A percentile compares a stretch with the other conserved stretches of the same genome.
phyloP scores from a whole-genome alignment of 371 early-diverging fungal species.

The Actinomortierella wolfii region DNA sequence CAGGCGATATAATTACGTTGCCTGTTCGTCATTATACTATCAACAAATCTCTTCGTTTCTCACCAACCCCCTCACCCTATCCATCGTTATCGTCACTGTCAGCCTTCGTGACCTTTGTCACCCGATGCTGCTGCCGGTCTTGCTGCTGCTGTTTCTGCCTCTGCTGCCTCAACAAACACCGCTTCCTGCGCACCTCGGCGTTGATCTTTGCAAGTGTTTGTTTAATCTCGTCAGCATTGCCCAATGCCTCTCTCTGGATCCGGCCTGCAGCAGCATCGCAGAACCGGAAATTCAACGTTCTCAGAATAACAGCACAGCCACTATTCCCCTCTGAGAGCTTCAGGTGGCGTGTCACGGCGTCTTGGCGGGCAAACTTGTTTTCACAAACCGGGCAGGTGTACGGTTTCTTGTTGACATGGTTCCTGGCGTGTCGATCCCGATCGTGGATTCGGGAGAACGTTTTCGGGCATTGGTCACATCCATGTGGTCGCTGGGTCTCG shows the following conservation, averaged over 20 bases:
- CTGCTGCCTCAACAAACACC: no score
- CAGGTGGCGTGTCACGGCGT: slow-evolving; percentile 34
- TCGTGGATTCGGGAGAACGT: slow-evolving; percentile 33
- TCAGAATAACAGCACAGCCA: no score
- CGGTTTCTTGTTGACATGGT: slow-evolving; percentile 22
- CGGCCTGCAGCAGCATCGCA: slow-evolving; percentile 23
- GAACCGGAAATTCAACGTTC: neutral
- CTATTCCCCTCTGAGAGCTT: no score
- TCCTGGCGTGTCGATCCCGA: slow-evolving; percentile 21
- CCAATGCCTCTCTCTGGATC: slow-evolving; percentile 10
- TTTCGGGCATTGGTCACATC: slow-evolving; percentile 17
- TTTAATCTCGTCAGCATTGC: slow-evolving; percentile 15
- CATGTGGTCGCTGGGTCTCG: slow-evolving; percentile 13
- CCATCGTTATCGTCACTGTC: slow-evolving; percentile 2
- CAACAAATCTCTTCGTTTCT: no score
- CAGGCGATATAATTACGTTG: no score
- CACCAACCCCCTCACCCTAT: no score
- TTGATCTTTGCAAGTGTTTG: slow-evolving; percentile 15
- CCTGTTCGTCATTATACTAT: no score
- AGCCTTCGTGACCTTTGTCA: no score
- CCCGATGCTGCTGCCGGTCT: neutral
- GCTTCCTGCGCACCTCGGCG: slow-evolving; percentile 12
- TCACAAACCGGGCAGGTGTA: slow-evolving; percentile 27
- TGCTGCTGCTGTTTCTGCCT: no score
- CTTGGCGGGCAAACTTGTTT: slow-evolving; percentile 27